Base-by-base conservation (phyloP, 495 filamentous ascomycete species). In the Penicillium parvum region DNA sequence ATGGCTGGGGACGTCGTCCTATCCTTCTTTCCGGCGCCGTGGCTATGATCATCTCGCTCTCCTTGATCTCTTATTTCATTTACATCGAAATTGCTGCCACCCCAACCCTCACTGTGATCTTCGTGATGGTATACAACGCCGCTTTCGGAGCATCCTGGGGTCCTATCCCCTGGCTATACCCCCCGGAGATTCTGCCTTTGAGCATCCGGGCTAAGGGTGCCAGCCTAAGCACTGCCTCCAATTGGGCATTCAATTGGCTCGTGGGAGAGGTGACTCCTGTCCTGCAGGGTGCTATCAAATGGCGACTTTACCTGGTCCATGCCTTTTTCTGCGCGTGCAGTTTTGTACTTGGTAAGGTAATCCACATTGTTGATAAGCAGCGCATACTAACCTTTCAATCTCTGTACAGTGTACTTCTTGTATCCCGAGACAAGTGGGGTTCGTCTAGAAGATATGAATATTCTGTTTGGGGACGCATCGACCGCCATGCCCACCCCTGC, bases 61-160 rank as follows among this genome's bases (percentile, higher is more conserved):
- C 90, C 10, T 57, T 83, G 22, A 95, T 98, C 35, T 95, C 92
- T 2, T 97, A 96, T 68, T 96, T 95, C 65, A 87, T 96, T 53
- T 91, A 83, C 65, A 82, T 97, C 43, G 82, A 96, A 44, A 76
- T 95, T 32, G 50, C 59, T 3, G 73, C 74, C 27, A 96, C 94
- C 8, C 87, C 85, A 6, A 84, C 72, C 4, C 67, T 95, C 53
- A 94, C 96, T 9, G 94, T 97, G 33, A 63, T 95, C 15, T 88
- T 95, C 59, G 92, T 98, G 47, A 95, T 98, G 83, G 84, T 96
- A 34, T 98, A 98, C 69, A 98, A 98, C 59, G 92, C 92, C 10
- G 85, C 94, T 12, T 98, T 98, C 58, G 92, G 92, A 20, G 92
- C 90, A 44, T 96, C 91, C n/a, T 98, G 94, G 94, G 92, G 92